Evolutionary conservation across 768 basidiomycete species (phyloP).

Genomic region (Termitomyces sp.): DNA sequence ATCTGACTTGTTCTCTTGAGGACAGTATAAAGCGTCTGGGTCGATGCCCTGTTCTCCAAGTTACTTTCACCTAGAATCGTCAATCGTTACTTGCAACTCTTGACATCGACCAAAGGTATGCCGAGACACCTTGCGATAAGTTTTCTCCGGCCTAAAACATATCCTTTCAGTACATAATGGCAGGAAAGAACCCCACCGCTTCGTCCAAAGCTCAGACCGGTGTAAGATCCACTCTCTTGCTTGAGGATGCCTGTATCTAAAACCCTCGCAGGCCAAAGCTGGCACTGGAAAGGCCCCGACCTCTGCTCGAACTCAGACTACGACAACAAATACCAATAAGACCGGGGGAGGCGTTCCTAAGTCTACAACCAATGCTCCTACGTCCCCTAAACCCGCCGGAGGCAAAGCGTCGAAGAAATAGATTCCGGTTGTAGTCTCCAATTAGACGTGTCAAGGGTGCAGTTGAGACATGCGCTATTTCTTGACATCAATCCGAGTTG

Average conservation of each 20-base stretch:
- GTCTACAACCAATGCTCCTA: background rate
- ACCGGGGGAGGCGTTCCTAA: conserved; percentile 4
- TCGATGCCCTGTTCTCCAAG: background rate
- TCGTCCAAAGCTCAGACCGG: conserved; percentile 6
- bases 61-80: background rate
- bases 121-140: background rate
- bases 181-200: conserved; percentile 5
- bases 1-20: background rate
- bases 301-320: conserved; percentile 6
- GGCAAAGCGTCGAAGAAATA: conserved; percentile 9
- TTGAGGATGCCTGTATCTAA: background rate
- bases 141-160: background rate
- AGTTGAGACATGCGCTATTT: background rate
- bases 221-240: background rate
- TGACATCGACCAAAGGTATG: background rate
- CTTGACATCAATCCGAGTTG: background rate
- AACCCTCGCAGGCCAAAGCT: conserved; percentile 3
- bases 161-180: conserved; percentile 2
- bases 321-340: conserved; percentile 2
- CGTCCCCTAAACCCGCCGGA: conserved; percentile 6
- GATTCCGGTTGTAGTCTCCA: background rate
- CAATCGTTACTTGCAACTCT: background rate
- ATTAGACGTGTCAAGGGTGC: background rate
- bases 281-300: conserved; percentile 3
- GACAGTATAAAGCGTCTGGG: conserved; percentile 3